Evolutionary conservation across 495 filamentous ascomycete species (phyloP).

Genomic region (Penicillium bialowiezense): DNA sequence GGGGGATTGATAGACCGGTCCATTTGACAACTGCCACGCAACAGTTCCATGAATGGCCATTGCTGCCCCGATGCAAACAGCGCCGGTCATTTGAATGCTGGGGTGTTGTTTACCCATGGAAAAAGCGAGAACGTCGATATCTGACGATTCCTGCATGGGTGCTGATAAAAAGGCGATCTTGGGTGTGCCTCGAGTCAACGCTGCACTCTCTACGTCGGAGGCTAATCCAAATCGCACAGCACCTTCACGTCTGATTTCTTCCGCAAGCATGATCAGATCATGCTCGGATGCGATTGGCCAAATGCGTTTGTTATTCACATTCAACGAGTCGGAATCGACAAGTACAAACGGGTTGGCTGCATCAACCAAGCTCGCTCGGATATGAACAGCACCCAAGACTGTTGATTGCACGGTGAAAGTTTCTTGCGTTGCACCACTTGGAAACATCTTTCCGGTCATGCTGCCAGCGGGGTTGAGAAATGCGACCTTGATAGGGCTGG

Average conservation of each 20-base stretch:
- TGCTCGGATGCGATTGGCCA: not conserved
- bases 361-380: slow-evolving; percentile 29
- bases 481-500: slow-evolving; percentile 24
- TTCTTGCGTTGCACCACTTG: slow-evolving; percentile 21
- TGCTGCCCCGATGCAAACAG: slow-evolving; percentile 28
- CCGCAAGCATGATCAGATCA: slow-evolving; percentile 11
- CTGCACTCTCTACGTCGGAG: slow-evolving; percentile 12
- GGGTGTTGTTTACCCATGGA: slow-evolving; percentile 32
- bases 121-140: slow-evolving; percentile 24
- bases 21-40: slow-evolving; percentile 5
- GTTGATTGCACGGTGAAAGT: slow-evolving; percentile 12
- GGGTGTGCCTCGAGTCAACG: slow-evolving; percentile 20
- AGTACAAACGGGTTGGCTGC: slow-evolving; percentile 35
- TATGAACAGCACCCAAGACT: slow-evolving; percentile 1
- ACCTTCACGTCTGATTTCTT: slow-evolving; percentile 26
- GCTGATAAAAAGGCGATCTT: slow-evolving; percentile 30
- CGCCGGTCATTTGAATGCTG: slow-evolving; percentile 34
- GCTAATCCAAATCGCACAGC: slow-evolving; percentile 28
- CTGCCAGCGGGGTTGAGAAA: slow-evolving; percentile 30
- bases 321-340: slow-evolving; percentile 23
- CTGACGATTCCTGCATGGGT: not conserved
- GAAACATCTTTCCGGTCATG: slow-evolving; percentile 33
- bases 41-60: slow-evolving; percentile 27
- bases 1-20: not conserved
- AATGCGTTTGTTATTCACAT: not conserved